A percentile compares a stretch with the other conserved stretches of the same genome.
Conservation (phyloP, 768 basidiomycete genomes). For the Antrodiella citrinella region DNA sequence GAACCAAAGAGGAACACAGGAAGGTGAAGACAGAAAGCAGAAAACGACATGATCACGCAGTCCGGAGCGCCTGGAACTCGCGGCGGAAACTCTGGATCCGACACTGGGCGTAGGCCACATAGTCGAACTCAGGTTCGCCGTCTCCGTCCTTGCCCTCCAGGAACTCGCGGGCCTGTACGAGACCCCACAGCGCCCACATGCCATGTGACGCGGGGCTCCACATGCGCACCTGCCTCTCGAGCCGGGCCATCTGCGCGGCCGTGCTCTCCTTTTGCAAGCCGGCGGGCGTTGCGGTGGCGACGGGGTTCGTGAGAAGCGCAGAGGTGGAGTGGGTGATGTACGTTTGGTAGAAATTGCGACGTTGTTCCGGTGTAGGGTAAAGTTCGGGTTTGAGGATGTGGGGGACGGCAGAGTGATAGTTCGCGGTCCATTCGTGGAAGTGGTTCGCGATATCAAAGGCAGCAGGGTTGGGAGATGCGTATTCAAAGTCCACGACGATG, state of each 20-base stretch:
- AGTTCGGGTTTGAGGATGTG: constrained; percentile 52
- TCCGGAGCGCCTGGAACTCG: constrained; percentile 32
- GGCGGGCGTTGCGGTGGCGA: constrained; percentile 16
- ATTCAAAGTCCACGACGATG: constrained; percentile 97
- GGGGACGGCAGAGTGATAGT: constrained; percentile 71
- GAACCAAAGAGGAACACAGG: not conserved
- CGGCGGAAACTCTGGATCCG: constrained; percentile 58
- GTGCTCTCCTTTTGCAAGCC: constrained; percentile 11
- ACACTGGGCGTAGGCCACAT: constrained; percentile 70
- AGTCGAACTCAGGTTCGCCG: constrained; percentile 78
- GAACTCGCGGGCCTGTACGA: constrained; percentile 82
- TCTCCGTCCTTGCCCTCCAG: constrained; percentile 46
- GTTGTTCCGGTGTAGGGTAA: constrained; percentile 70
- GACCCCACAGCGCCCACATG: constrained; percentile 93
- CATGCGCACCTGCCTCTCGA: constrained; percentile 73
- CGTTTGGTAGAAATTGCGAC: constrained; percentile 76
- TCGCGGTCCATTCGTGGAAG: constrained; percentile 94
- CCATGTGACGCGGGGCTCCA: constrained; percentile 92
- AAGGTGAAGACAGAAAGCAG: not conserved
- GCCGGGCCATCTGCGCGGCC: constrained; percentile 40
- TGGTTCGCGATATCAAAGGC: constrained; percentile 96
- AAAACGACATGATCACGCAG: not conserved
- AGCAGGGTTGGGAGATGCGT: constrained; percentile 86
- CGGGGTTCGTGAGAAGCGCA: constrained; percentile 23
- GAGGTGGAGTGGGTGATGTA: constrained; percentile 57